Base-by-base conservation (phyloP, 371 early-diverging fungal genomes). In the Apophysomyces sp. region DNA sequence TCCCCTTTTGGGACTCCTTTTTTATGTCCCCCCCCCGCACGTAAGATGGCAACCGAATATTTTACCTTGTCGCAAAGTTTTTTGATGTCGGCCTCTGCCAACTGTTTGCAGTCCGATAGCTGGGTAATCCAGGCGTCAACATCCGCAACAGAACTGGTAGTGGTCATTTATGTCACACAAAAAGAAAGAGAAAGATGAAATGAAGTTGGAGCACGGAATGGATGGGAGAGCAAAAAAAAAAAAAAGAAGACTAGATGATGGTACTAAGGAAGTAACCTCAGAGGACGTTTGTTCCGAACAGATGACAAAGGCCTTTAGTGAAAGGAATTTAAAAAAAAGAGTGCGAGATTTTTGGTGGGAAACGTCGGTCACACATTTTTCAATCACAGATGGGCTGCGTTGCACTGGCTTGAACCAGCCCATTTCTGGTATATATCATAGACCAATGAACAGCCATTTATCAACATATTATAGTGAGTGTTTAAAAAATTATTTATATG, bases 1-100 rank as follows among this genome's bases (percentile, higher is more conserved):
- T 16, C 39, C 11, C 34, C 34, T 34, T 28, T 37, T 36, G 30
- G 26, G 21, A 28, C 29, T 37, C 29, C 29, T 37, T 53, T 30
- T 6, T 51, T 18, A 2, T 34, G 34, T 34, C 13, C 34, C 34
- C 13, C 13, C 31, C 49, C 51, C 31, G 16, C 49, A 44, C 11
- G 49, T 21, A 34, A 44, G 60, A 51, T 55, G 30, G 57, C 31
- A 27, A 24, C 37, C 49, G 21, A 4, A 21, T 15, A 54, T 31
- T 53, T 62, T 66, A 83, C 95, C 88, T 92, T 94, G 61, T 98
- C 99, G 77, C 99, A 98, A 16, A 98, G 89, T 71, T 87, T 89
- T 75, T 95, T 96, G 67, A 98, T 96, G 69, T 95, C 96, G 2
- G 86, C 70, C 81, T 98, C 99, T 4, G 94, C 83, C 52, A 97